Base-by-base conservation (phyloP, 208 protist species). In the Leishmania aethiopica region DNA sequence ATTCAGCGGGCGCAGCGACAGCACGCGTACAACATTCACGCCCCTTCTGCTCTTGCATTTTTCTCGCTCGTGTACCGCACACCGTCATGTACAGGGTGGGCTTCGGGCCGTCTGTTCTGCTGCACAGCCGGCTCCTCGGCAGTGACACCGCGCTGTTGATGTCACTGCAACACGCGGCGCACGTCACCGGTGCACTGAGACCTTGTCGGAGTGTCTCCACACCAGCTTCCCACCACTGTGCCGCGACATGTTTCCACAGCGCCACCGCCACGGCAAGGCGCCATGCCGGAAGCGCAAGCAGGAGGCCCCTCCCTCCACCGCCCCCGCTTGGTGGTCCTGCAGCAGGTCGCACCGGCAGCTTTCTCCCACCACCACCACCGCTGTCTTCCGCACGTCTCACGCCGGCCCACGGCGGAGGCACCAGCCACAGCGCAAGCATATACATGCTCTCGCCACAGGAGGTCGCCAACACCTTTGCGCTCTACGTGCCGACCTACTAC, bases 401-500 rank as follows among this genome's bases (percentile, higher is more conserved):
- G 45, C 60, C 88, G 0, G 79, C 78, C 10, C 37, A 81, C n/a
- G 62, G 77, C 4, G 75, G 73, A 53, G 80, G 81, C 73, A 86
- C 84, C 11, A 84, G 49, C 7, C 78, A 80, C 67, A 60, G 6
- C 25, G 28, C 82, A 25, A 49, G 49, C 15, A 2, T 90, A 40
- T 64, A 80, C 60, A 89, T 88, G 86, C 90, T 86, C 45, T 92
- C 92, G n/a, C 89, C 92, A 17, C 92, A 96, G 70, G 91, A 96
- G 57, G 89, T 97, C 72, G 86, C 94, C 51, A 84, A 84, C 11
- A 60, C 75, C 17, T 92, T 96, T 69, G 78, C 95, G n/a, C 87
- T 92, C 53, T 93, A 92, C 85, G 87, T 97, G 64, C 95, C 95
- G 19, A 95, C 95, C 22, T 97, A 92, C 83, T 96, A 90, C 70